Evolutionary conservation across 2,329 filamentous ascomycete genomes (phyloP).

Genomic region (Zelopaecilomyces penicillatus): DNA sequence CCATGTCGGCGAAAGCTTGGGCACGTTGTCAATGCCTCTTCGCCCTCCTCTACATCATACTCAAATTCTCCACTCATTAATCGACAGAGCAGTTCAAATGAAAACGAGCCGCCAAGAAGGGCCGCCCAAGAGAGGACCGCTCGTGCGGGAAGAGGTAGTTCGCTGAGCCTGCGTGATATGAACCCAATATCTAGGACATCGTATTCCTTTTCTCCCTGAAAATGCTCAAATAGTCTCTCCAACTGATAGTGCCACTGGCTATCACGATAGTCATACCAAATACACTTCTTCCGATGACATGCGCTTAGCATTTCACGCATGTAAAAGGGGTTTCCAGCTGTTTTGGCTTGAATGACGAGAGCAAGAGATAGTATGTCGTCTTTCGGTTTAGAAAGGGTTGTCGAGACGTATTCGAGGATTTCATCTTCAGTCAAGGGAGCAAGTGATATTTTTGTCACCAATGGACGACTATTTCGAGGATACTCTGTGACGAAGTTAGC

Average conservation of each 20-base stretch:
- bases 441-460: slow-evolving; percentile 63
- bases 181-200: slow-evolving; percentile 77
- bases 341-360: slow-evolving; percentile 82
- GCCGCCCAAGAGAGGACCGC: slow-evolving; percentile 81
- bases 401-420: slow-evolving; percentile 72
- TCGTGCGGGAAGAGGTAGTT: slow-evolving; percentile 65
- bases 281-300: slow-evolving; percentile 76
- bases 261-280: slow-evolving; percentile 83
- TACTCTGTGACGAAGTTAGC: slow-evolving; percentile 28
- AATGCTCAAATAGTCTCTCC: slow-evolving; percentile 78
- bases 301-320: slow-evolving; percentile 84
- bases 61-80: slow-evolving; percentile 69
- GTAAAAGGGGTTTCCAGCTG: slow-evolving; percentile 81
- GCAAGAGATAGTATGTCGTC: slow-evolving; percentile 70
- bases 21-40: slow-evolving; percentile 11
- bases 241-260: slow-evolving; percentile 79
- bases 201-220: slow-evolving; percentile 69
- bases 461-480: slow-evolving; percentile 39
- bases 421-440: slow-evolving; percentile 68
- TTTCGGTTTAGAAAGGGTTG: slow-evolving; percentile 65
- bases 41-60: slow-evolving; percentile 40
- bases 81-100: slow-evolving; percentile 69
- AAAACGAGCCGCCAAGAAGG: slow-evolving; percentile 73
- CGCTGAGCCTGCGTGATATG: slow-evolving; percentile 66
- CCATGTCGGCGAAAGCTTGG: not conserved